Evolutionary conservation across 2,329 filamentous ascomycete genomes (phyloP), one percentile per base, ranked within the genome.

Genomic region (Eurotiales sp.): DNA sequence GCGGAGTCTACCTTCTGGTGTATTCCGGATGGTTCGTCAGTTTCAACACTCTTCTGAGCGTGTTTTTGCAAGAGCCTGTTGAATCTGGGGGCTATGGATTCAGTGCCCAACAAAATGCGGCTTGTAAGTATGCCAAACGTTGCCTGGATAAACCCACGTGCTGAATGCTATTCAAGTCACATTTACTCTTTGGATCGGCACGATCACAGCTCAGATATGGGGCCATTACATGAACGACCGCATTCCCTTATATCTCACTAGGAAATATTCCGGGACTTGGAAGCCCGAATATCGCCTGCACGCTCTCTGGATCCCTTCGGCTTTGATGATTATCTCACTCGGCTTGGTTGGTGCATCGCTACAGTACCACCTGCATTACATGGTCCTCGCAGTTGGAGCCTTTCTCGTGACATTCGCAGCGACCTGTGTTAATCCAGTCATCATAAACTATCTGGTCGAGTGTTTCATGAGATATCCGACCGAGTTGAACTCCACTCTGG

Each of bases 211-310:
- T 19, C 45, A 49, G 19, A 12, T 34, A 27, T 53, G 51, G 51
- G 51, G 51, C 2, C 32, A 48, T 40, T 44, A 50, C 21, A n/a
- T 53, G 34, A 53, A 53, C 14, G 51, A 53, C 23, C 46, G 51
- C 8, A 44, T 53, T 23, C 46, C 51, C 11, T 21, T 53, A 14
- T 42, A 39, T 17, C 46, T 50, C 11, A 42, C 41, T 2, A 30
- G 34, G 17, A 39, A 21, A 21, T n/a, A 48, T 12, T 46, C 46
- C 1, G 51, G 51, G 11, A 48, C 19, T 6, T 53, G 51, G 51
- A 53, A 53, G 42, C 51, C 51, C 7, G 51, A 53, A 29, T 50
- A 53, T 23, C 51, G 51, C 8, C 47, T 53, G 23, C 47, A 53
- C 23, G 23, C 42, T 2, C 47, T 53, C 8, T 50, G 46, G 51